Evolutionary conservation across 108 stramenopile genomes (phyloP).

Genomic region (Cyclotella choctawhatcheeana): DNA sequence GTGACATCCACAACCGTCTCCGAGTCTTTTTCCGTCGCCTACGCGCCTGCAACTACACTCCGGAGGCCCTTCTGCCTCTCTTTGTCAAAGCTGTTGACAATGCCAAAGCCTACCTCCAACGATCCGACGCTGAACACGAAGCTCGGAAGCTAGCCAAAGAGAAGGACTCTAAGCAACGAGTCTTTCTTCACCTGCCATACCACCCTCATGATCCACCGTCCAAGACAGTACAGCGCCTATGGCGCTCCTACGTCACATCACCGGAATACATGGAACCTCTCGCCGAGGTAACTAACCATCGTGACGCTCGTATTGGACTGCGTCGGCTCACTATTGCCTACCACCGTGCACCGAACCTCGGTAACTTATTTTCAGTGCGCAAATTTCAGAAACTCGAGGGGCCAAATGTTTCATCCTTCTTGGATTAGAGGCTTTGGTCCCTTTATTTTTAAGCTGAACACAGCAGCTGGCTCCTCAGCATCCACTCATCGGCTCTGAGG

Average conservation of each 20-base stretch:
- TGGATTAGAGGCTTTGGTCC: too few relatives aligned
- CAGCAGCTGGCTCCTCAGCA: background rate
- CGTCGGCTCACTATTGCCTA: too few relatives aligned
- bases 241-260: slow-evolving; percentile 4
- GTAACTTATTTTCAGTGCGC: too few relatives aligned
- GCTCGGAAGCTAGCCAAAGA: background rate
- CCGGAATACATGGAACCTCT: too few relatives aligned
- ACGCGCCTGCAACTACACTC: slow-evolving; percentile 27
- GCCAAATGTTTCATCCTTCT: too few relatives aligned
- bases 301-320: too few relatives aligned
- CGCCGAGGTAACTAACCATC: too few relatives aligned
- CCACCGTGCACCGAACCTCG: too few relatives aligned
- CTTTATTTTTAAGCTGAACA: too few relatives aligned
- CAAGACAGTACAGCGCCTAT: slow-evolving; percentile 10
- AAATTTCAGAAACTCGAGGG: too few relatives aligned
- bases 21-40: slow-evolving; percentile 20
- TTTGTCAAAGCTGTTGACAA: slow-evolving; percentile 34
- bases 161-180: background rate
- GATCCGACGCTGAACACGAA: background rate
- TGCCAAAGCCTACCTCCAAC: slow-evolving; percentile 3
- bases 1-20: slow-evolving; percentile 9
- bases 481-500: background rate
- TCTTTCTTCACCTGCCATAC: slow-evolving; percentile 15
- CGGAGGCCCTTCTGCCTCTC: slow-evolving; percentile 9
- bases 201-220: slow-evolving; percentile 8